Base-by-base conservation (phyloP, 345 rosid genomes). In the Aquilaria malaccensis region DNA sequence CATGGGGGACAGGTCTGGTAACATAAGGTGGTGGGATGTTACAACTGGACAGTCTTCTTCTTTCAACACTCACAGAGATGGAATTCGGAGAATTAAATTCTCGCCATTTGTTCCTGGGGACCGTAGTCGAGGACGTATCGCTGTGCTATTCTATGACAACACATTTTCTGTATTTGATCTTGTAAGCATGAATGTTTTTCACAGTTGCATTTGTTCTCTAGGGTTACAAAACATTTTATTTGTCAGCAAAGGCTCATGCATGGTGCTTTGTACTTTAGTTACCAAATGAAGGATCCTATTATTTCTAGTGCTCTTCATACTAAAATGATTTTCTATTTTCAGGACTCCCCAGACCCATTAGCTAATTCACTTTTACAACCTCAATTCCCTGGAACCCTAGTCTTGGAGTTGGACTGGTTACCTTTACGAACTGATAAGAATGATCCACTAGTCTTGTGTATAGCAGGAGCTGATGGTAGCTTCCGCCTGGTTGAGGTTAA, bases 21-120 rank as follows among this genome's bases (percentile, higher is more conserved):
- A 80, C 76, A 86, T 94, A 70, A 74, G 99, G 75, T 94, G 99
- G 99, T 94, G 99, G 99, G 99, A 94, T 80, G 89, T 94, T 64
- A 90, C 84, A 64, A 87, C 86, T 70, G 99, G 99, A 52, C 89
- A 85, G 60, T 94, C 99, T 67, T 94, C 99, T 62, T 87, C 97
- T 70, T 90, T 94, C 62, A 87, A 80, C 74, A 84, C 90, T 65
- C 95, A 87, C 50, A 79, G 95, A 74, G 97, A 93, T 65, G 98
- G 97, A 74, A 85, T 93, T 54, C 79, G 96, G 62, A 81, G 99
- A 79, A 84, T 93, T 70, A 93, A 87, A 72, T 93, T 93, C 73
- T 93, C 99, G 54, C 99, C 97, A 70, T 79, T 87, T 72, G 97
- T 93, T 72, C 76, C 81, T 71, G 97, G 99, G 72, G 99, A 93